Evolutionary conservation across 768 basidiomycete genomes (phyloP).

Genomic region (Cystofilobasidium macerans): DNA sequence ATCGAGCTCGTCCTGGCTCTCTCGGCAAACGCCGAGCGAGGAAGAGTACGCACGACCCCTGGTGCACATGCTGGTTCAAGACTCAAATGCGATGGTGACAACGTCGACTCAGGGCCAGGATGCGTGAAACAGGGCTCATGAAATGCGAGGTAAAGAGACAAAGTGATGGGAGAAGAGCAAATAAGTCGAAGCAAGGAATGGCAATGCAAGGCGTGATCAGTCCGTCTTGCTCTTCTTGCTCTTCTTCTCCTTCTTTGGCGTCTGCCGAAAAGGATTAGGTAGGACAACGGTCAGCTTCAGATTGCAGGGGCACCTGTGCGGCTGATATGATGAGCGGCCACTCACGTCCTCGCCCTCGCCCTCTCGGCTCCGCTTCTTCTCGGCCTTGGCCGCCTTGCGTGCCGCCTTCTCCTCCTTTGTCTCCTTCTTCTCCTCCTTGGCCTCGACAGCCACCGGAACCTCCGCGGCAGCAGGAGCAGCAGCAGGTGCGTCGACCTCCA

Average conservation of each 20-base stretch:
- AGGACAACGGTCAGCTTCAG: neutral
- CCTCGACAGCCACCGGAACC: constrained; percentile 36
- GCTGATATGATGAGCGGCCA: constrained; percentile 21
- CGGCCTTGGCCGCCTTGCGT: neutral
- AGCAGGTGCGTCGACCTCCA: constrained; percentile 28
- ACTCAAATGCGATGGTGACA: too few relatives aligned
- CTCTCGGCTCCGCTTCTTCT: constrained; percentile 33
- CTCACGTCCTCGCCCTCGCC: constrained; percentile 45
- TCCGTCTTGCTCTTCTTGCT: constrained; percentile 35
- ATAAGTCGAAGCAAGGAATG: neutral
- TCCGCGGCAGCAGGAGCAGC: constrained; percentile 31
- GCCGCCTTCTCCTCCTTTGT: constrained; percentile 48
- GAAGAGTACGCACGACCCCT: too few relatives aligned
- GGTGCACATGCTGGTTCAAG: too few relatives aligned
- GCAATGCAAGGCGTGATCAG: too few relatives aligned
- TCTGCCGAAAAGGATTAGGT: constrained; percentile 26
- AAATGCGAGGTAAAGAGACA: too few relatives aligned
- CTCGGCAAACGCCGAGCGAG: too few relatives aligned
- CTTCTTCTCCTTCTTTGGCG: constrained; percentile 46
- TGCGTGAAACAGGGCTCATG: too few relatives aligned
- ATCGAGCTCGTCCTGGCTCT: too few relatives aligned
- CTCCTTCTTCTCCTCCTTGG: constrained; percentile 33
- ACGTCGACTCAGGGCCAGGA: too few relatives aligned
- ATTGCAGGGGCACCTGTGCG: constrained; percentile 36
- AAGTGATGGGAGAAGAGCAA: too few relatives aligned